Percentiles rank a stretch among this genome's conserved stretches.
Conservation (phyloP, 1,284 basidiomycete species). For the Wallemia mellicola region DNA sequence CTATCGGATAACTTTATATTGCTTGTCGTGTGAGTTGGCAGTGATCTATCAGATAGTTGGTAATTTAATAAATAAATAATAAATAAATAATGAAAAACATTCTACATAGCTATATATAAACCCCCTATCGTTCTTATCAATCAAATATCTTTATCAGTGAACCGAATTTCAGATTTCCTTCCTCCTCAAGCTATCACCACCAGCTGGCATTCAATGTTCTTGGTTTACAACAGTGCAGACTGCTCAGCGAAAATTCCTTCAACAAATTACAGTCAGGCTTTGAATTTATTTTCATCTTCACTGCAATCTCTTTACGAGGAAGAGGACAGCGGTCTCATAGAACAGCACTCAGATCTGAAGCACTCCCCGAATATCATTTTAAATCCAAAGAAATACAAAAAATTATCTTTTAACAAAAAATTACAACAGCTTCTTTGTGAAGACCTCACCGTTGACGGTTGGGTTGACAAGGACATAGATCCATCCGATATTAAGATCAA, state of each 20-base stretch:
- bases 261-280: neutral
- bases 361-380: neutral
- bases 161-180: neutral
- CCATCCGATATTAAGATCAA: neutral
- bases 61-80: too few species aligned
- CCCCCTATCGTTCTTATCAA: neutral
- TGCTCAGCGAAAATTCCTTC: neutral
- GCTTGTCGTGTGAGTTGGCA: too few species aligned
- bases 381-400: neutral
- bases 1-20: too few species aligned
- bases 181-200: neutral
- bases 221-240: neutral
- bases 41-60: too few species aligned
- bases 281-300: neutral
- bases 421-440: slow-evolving; percentile 8
- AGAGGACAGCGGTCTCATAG: neutral
- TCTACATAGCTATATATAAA: too few species aligned
- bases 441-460: slow-evolving; percentile 7
- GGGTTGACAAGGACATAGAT: slow-evolving; percentile 2
- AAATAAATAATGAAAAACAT: too few species aligned
- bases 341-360: neutral
- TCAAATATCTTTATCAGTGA: neutral
- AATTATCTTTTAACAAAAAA: neutral
- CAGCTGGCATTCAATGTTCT: neutral
- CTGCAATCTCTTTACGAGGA: neutral